Base-by-base conservation (phyloP, 176 grass and related monocot species). In the Cenchrus fungigraminus region DNA sequence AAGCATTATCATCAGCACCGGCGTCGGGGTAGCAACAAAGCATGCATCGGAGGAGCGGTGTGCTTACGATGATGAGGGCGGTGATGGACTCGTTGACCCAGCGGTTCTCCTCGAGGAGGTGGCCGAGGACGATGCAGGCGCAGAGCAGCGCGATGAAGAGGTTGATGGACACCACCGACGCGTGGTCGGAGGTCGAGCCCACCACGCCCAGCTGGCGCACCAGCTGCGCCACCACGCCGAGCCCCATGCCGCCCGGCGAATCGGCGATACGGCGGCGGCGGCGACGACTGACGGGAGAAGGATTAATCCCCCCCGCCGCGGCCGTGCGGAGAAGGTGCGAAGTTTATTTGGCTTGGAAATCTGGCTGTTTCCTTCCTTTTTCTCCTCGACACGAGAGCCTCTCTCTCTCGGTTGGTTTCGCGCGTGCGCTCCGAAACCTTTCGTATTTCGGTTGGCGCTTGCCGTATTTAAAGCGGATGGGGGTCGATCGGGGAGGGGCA, bases 71-170 rank as follows among this genome's bases (percentile, higher is more conserved):
- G 77, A 91, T 79, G 57, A 99, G 88, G 10, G 97, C 90, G 13
- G 97, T 99, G 84, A 90, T 99, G 65, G 97, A 99, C 68, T 99
- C 97, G 65, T 99, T 99, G 74, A 96, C 88, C 97, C 97, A 99
- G 0, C 84, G 88, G 45, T 86, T 96, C 89, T 99, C 97, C 90
- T 99, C 97, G 40, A 99, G 89, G 43, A 99, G 90, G 74, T 99
- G 97, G 68, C 97, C 97, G 64, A 99, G 86, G 53, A 99, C 88
- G 79, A 99, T 99, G 92, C 97, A 99, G 46, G 81, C 83, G 81
- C 94, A 99, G 52, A 99, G 81, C 75, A 99, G 86, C 77, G 84
- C 91, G 0, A 99, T 65, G 77, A 99, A 99, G 28, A 99, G 79
- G 87, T 92, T 99, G 81, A 99, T 96, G 64, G 97, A 97, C 43